Conservation (phyloP, 306 rosid species). For the Pyrus betulifolia region DNA sequence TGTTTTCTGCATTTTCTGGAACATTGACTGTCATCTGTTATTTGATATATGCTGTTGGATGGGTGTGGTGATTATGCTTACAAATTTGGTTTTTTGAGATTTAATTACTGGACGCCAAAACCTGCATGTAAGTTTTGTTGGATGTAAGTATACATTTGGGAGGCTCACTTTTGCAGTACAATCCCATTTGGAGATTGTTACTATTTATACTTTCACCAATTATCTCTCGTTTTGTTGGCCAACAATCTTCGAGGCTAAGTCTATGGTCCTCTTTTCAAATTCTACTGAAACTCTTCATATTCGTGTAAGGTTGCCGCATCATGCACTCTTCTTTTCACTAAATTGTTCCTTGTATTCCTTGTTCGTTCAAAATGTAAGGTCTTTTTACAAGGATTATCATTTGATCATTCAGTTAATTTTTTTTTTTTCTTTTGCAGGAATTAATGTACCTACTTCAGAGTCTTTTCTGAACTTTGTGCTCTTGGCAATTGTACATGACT, state of each 20-base stretch:
- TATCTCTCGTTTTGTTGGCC: background rate
- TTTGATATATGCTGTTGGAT: too few relatives aligned
- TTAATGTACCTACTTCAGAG: constrained; percentile 76
- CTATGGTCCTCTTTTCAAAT: background rate
- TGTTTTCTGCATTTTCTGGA: background rate
- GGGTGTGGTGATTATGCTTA: too few relatives aligned
- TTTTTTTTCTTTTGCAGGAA: constrained; percentile 32
- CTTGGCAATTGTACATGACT: constrained; percentile 36
- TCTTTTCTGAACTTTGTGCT: constrained; percentile 77
- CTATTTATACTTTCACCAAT: background rate
- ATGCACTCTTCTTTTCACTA: background rate
- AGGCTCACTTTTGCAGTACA: background rate
- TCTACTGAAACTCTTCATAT: background rate
- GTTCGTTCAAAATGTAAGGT: background rate
- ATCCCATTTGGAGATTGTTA: too few relatives aligned
- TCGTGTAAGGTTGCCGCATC: background rate
- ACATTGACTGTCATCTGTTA: too few relatives aligned
- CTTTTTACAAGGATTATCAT: background rate
- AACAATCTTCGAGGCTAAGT: background rate
- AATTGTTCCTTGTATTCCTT: background rate
- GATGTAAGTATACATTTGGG: background rate
- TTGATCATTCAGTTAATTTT: constrained; percentile 2
- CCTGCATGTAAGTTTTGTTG: background rate
- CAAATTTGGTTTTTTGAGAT: background rate
- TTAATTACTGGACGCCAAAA: background rate